Evolutionary conservation across 192 early-diverging fungal species (phyloP), one percentile per base, ranked within the genome.

Genomic region (Dissophora ornata): DNA sequence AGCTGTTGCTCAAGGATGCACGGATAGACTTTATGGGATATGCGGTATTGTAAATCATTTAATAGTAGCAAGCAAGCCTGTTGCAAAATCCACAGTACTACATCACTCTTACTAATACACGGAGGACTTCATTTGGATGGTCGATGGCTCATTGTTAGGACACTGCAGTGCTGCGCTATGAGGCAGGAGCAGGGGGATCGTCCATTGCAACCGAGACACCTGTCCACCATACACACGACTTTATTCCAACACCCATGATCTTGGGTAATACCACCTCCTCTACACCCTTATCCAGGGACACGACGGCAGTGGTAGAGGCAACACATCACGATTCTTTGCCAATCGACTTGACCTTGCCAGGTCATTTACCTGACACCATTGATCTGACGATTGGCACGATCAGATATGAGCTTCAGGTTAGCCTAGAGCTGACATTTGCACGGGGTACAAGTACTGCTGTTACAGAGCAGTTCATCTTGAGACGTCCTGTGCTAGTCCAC

Each of bases 21-120:
- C 46, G 57, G 57, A 60, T 75, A 65, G 71, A 75, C 51, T 75
- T 75, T 61, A 55, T 75, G 51, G 71, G 71, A 55, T 75, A 66
- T 67, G 71, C 71, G 71, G 71, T 75, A 66, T 22, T 41, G 22
- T 44, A 12, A 36, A 29, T 12, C 40, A 22, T n/a, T 18, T 26
- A 26, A 22, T 25, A 19, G 29, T 44, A 32, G 11, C 25, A 10
- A 15, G 36, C 36, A 38, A 13, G 36, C n/a, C n/a, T n/a, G n/a
- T n/a, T n/a, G n/a, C n/a, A n/a, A n/a, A n/a, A n/a, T n/a, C n/a
- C n/a, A n/a, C n/a, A n/a, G n/a, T n/a, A n/a, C n/a, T n/a, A n/a
- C n/a, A n/a, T n/a, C n/a, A n/a, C n/a, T n/a, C n/a, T n/a, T n/a
- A n/a, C n/a, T n/a, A n/a, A n/a, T n/a, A n/a, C n/a, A n/a, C n/a